phyloP scores from a whole-genome alignment of 1,139 yeast species.

The Pichia sp. region DNA sequence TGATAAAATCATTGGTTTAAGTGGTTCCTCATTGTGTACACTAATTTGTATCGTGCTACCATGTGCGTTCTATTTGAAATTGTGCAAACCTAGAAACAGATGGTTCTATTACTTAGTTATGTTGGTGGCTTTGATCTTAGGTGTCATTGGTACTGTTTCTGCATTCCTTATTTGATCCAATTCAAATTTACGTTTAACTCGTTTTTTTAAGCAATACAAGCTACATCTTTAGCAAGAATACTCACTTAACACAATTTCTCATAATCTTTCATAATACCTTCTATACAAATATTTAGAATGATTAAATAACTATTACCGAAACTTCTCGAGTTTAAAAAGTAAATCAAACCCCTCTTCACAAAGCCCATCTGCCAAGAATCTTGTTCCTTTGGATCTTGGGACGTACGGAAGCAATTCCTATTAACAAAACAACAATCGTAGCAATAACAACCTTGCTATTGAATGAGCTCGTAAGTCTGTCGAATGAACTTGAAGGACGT shows the following conservation, averaged over 20 bases:
- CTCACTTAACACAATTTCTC: no score
- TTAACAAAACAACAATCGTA: conserved; percentile 54
- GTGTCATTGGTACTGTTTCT: conserved; percentile 31
- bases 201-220: no score
- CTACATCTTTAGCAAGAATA: no score
- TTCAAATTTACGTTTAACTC: not conserved
- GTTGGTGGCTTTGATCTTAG: conserved; percentile 25
- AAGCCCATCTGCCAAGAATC: conserved; percentile 7
- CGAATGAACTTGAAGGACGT: conserved; percentile 83
- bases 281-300: no score
- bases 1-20: conserved; percentile 51
- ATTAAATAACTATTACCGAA: no score
- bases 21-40: conserved; percentile 57
- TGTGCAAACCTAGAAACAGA: conserved; percentile 28
- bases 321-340: no score
- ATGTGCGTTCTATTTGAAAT: conserved; percentile 45
- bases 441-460: conserved; percentile 59
- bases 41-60: conserved; percentile 55
- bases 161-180: conserved; percentile 21
- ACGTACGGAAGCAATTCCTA: conserved; percentile 32
- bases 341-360: conserved; percentile 1
- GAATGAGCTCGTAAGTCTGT: conserved; percentile 56
- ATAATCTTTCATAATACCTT: no score
- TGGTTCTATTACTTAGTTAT: conserved; percentile 28
- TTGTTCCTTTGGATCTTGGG: conserved; percentile 9